A percentile compares a stretch with the other conserved stretches of the same genome.
These are phyloP conservation scores for Salvia rosmarinus DNA, from an alignment of 257 asterid species.

Conservation along the genomic window DNA sequence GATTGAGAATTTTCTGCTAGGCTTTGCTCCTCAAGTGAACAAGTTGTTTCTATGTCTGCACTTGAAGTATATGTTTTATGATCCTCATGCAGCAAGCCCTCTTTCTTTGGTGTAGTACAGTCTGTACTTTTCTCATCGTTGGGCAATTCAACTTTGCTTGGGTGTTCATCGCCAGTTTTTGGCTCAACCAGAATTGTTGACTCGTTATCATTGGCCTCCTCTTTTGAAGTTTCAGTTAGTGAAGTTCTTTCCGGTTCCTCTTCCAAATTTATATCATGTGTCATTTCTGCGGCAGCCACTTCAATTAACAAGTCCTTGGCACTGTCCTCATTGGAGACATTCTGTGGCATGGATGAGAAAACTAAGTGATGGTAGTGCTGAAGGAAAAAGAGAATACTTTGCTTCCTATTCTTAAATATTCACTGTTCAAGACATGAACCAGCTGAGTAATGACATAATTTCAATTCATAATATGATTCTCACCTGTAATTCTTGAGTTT, in stretches of 20 bases:
- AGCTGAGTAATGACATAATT: not conserved
- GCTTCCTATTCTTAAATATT: not conserved
- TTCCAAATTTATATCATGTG: conserved; percentile 23
- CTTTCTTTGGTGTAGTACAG: conserved; percentile 14
- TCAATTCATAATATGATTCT: conserved; percentile 19
- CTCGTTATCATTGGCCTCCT: conserved; percentile 24
- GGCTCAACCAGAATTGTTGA: conserved; percentile 22
- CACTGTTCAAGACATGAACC: not conserved
- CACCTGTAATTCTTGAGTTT: conserved; percentile 40
- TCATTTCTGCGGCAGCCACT: conserved; percentile 32
- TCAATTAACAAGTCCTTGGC: conserved; percentile 23
- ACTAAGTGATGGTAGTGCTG: not conserved
- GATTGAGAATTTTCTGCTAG: conserved; percentile 5
- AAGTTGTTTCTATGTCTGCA: conserved; percentile 28
- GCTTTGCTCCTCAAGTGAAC: conserved; percentile 27
- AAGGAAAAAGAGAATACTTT: not conserved
- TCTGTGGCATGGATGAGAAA: conserved; percentile 23
- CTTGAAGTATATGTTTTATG: conserved; percentile 24
- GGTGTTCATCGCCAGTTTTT: conserved; percentile 5
- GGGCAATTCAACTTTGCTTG: conserved; percentile 5
- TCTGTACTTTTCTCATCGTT: conserved; percentile 25
- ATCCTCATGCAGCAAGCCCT: conserved; percentile 29
- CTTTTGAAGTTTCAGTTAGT: conserved; percentile 23
- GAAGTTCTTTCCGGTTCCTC: conserved; percentile 24
- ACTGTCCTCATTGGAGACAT: conserved; percentile 29